phyloP scores from a whole-genome alignment of 2,329 filamentous ascomycete genomes.

The Alternaria hordeiaustralica region DNA sequence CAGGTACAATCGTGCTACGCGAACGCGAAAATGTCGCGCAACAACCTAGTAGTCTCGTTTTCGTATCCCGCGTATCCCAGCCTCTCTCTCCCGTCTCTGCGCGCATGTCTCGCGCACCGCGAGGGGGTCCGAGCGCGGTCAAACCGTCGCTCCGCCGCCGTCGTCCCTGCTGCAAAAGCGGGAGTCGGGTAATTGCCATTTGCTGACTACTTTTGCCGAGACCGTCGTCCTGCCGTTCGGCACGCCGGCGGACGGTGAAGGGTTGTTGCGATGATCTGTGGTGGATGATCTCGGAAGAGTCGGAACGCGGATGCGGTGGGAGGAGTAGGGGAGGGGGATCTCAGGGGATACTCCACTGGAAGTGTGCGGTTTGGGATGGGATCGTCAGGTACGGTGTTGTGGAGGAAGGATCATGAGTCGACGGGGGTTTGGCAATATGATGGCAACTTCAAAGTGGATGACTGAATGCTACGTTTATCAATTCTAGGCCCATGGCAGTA shows the following conservation, averaged over 20 bases:
- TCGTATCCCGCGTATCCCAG: background rate
- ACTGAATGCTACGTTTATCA: background rate
- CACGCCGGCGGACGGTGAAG: conserved; percentile 4
- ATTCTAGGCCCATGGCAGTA: background rate
- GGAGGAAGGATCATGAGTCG: background rate
- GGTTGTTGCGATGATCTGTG: conserved; percentile 2
- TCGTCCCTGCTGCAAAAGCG: conserved; percentile 4
- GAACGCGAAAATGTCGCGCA: conserved; percentile 3
- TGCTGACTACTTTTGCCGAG: background rate
- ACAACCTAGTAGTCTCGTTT: conserved; percentile 6
- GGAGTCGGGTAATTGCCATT: conserved; percentile 15
- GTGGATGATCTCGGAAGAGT: background rate
- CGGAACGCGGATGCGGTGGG: background rate
- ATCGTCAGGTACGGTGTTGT: background rate
- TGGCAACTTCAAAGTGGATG: background rate
- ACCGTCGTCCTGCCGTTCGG: conserved; percentile 1
- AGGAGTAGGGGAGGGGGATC: background rate
- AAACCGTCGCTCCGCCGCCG: background rate
- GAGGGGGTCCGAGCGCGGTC: conserved; percentile 1
- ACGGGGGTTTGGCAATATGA: background rate
- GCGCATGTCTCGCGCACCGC: conserved; percentile 5
- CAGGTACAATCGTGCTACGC: conserved; percentile 1
- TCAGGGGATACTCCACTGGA: background rate
- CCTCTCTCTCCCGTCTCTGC: background rate
- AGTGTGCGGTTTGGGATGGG: background rate